Evolutionary conservation across 140 eudicot genomes (phyloP), one percentile per base, ranked within the genome.

Genomic region (Stevia rebaudiana): DNA sequence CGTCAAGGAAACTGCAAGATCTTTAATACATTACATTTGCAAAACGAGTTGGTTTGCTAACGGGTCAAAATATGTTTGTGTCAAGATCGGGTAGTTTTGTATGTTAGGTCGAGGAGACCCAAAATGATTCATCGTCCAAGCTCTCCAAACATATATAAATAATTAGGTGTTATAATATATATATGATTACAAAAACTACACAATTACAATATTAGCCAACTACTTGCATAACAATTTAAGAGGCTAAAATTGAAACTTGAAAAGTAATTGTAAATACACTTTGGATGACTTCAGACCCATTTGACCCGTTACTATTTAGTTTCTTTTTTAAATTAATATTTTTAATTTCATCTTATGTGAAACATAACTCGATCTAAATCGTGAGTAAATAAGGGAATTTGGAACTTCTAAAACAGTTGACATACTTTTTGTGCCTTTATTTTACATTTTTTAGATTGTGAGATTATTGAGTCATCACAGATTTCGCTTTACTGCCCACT

Each of bases 401-500:
- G 43, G 24, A 43, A 30, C 24, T 44, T 56, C 10, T 56, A n/a
- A 60, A 35, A 3, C 8, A 35, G 15, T 12, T 11, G 48, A 42
- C 37, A 77, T 3, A 64, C n/a, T 12, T 49, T 23, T 25, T 53
- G 64, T 18, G 75, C 61, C 48, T 67, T 67, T n/a, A 28, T 11
- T 24, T 24, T 33, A 19, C 44, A 22, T 5, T 16, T 39, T 39
- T 18, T 74, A 84, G 87, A 76, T 55, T 33, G 71, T 5, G 70
- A 24, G 5, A 37, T 75, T 37, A 37, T 28, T 37, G 79, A 68
- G 42, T 37, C 81, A 68, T 74, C 81, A 23, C 70, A 43, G 59
- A 56, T 73, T 56, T 81, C 87, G 30, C 79, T 84, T 17, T 50
- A 72, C 58, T 78, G 85, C 72, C 87, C 85, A 48, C 17, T 62